phyloP scores from a whole-genome alignment of 2,329 filamentous ascomycete genomes.

The Parastagonospora avenae region DNA sequence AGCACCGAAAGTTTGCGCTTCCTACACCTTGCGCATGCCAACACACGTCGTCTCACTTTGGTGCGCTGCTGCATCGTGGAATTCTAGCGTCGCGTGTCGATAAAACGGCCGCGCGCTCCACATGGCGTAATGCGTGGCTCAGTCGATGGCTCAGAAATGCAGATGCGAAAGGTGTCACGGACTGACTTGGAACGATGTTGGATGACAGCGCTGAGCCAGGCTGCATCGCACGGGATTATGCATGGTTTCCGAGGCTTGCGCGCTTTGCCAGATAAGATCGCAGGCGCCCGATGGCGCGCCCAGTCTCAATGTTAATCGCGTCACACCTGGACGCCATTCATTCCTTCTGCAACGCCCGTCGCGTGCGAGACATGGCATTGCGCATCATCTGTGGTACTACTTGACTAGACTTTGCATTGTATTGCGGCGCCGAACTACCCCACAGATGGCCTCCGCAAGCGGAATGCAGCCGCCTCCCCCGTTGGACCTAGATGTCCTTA shows the following conservation, averaged over 20 bases:
- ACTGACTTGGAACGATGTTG: background rate
- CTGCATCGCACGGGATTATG: conserved; percentile 10
- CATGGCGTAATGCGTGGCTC: conserved; percentile 22
- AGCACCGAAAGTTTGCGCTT: conserved; percentile 44
- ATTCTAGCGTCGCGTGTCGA: conserved; percentile 16
- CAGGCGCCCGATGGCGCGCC: conserved; percentile 10
- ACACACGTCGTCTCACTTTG: conserved; percentile 42
- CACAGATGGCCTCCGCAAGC: conserved; percentile 4
- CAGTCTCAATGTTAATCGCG: conserved; percentile 2
- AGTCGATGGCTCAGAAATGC: background rate
- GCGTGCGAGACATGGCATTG: background rate
- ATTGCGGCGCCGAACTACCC: background rate
- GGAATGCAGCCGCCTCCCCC: conserved; percentile 6
- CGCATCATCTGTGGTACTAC: background rate
- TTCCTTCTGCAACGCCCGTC: background rate
- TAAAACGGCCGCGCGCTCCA: conserved; percentile 17
- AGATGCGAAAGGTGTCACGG: background rate
- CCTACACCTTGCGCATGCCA: conserved; percentile 44
- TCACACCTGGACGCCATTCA: conserved; percentile 1
- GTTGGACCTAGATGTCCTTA: conserved; percentile 25
- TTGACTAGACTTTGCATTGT: background rate
- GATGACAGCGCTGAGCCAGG: conserved; percentile 4
- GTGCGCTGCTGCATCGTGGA: conserved; percentile 39
- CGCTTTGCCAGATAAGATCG: conserved; percentile 10
- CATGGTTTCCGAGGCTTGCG: conserved; percentile 6